phyloP scores from a whole-genome alignment of 1,284 basidiomycete species.

The Ustilago hordei region DNA sequence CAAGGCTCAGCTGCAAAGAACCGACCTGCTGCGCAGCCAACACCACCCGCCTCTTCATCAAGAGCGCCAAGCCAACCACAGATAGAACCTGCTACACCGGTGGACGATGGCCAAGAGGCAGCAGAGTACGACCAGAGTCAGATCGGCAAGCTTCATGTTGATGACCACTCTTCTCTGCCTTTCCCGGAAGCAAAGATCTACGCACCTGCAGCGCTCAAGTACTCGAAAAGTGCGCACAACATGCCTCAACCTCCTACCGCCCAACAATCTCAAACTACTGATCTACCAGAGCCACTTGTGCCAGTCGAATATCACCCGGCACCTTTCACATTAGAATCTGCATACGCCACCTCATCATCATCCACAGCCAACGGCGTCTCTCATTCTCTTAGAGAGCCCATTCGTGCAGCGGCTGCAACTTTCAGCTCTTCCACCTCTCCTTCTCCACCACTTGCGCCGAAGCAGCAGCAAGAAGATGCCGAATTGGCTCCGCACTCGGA shows the following conservation, averaged over 20 bases:
- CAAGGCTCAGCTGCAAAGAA: neutral
- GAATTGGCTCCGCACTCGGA: neutral
- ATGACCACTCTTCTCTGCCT: constrained; percentile 7
- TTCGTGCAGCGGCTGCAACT: constrained; percentile 25
- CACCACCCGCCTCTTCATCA: constrained; percentile 6
- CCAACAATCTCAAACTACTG: neutral
- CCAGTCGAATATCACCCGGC: constrained; percentile 24
- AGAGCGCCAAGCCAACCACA: neutral
- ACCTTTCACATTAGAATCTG: neutral
- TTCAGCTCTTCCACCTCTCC: constrained; percentile 19
- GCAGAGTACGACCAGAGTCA: neutral
- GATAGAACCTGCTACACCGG: neutral
- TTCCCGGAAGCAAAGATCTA: constrained; percentile 51
- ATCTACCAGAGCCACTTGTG: constrained; percentile 26
- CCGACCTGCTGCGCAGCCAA: neutral
- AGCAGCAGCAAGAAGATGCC: neutral
- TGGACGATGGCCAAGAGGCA: neutral
- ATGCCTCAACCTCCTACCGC: constrained; percentile 14
- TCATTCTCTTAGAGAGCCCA: constrained; percentile 22
- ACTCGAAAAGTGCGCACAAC: constrained; percentile 51
- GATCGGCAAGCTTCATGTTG: constrained; percentile 4
- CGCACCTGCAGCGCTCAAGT: constrained; percentile 50
- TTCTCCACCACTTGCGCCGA: constrained; percentile 10
- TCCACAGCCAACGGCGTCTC: constrained; percentile 32
- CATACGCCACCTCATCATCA: neutral